phyloP scores from a whole-genome alignment of 495 filamentous ascomycete genomes.

The Amphirosellinia nigrospora region DNA sequence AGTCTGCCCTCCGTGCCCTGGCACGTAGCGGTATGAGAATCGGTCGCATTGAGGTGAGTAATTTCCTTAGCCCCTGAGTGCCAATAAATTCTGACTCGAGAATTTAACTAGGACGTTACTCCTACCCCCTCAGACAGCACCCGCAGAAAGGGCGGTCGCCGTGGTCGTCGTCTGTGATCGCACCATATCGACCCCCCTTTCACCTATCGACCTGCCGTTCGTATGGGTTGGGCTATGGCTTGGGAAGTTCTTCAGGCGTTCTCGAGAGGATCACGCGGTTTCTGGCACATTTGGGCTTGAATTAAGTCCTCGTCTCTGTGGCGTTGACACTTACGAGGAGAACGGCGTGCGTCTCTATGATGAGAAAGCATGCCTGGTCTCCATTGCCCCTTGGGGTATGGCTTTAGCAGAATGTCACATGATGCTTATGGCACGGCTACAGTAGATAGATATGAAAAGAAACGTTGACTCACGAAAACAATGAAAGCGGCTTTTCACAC shows the following conservation, averaged over 20 bases:
- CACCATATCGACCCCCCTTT: slow-evolving; percentile 34
- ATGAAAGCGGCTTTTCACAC: not conserved
- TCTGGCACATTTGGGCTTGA: slow-evolving; percentile 34
- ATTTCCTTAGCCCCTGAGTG: not conserved
- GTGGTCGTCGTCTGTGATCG: slow-evolving; percentile 97
- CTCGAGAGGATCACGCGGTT: slow-evolving; percentile 41
- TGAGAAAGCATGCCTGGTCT: slow-evolving; percentile 63
- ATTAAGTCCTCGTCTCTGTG: slow-evolving; percentile 53
- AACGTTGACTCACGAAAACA: slow-evolving; percentile 34
- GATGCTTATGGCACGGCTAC: slow-evolving; percentile 59
- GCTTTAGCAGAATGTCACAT: slow-evolving; percentile 57
- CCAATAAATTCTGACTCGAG: not conserved
- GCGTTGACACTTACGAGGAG: slow-evolving; percentile 70
- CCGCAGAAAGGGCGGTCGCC: slow-evolving; percentile 98
- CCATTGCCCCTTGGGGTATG: slow-evolving; percentile 45
- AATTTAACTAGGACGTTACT: slow-evolving; percentile 74
- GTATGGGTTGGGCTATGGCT: slow-evolving; percentile 39
- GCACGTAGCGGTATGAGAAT: slow-evolving; percentile 99
- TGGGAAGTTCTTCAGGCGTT: slow-evolving; percentile 43
- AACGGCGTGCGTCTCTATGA: slow-evolving; percentile 61
- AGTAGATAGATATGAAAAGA: slow-evolving; percentile 45
- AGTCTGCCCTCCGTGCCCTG: slow-evolving; percentile 97
- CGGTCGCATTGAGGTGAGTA: slow-evolving; percentile 79
- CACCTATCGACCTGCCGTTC: slow-evolving; percentile 24
- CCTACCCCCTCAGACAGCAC: slow-evolving; percentile 98